Evolutionary conservation across 2,329 filamentous ascomycete species (phyloP).

Genomic region (Cordyceps pruinosa): DNA sequence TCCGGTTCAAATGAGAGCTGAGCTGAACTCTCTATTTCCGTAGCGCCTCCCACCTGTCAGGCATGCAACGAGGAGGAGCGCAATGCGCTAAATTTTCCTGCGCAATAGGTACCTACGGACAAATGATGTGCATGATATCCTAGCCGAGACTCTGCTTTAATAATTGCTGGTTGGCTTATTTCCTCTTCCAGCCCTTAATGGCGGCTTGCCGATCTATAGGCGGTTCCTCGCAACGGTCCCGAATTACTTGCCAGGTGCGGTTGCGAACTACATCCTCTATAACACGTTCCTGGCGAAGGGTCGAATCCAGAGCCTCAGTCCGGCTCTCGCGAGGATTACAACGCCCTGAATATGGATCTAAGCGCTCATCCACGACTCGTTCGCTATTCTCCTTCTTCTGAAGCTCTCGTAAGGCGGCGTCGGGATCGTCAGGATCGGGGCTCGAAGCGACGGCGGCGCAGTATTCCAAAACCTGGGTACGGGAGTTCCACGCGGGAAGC

Average conservation of each 20-base stretch:
- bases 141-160: not conserved
- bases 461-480: conserved; percentile 79
- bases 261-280: conserved; percentile 74
- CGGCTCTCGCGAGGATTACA: conserved; percentile 75
- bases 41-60: too few species aligned
- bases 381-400: conserved; percentile 66
- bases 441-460: conserved; percentile 82
- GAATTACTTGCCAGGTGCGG: conserved; percentile 74
- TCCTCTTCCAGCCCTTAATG: conserved; percentile 52
- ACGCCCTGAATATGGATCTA: conserved; percentile 84
- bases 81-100: not conserved
- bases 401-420: conserved; percentile 59
- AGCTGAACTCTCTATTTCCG: too few species aligned
- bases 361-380: conserved; percentile 72
- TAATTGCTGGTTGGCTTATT: not conserved
- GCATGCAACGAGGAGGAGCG: not conserved
- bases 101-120: not conserved
- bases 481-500: conserved; percentile 81
- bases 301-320: conserved; percentile 68
- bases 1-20: too few species aligned
- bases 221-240: conserved; percentile 62
- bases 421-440: conserved; percentile 81
- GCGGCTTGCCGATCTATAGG: conserved; percentile 58
- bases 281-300: conserved; percentile 67
- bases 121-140: not conserved